These are phyloP conservation scores for Pontederia crassipes DNA, from an alignment of 176 grass and related monocot species.

Conservation along the genomic window DNA sequence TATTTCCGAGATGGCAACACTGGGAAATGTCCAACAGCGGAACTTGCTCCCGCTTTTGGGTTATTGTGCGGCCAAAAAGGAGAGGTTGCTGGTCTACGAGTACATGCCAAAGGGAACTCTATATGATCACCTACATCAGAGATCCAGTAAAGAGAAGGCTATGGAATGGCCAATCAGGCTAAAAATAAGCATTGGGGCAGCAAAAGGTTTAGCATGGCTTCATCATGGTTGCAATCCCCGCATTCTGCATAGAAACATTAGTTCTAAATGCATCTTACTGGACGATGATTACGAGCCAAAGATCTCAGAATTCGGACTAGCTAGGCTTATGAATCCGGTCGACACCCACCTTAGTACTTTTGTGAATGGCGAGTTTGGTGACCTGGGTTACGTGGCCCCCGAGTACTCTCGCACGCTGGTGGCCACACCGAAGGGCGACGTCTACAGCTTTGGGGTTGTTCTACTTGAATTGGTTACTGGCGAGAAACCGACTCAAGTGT, in stretches of 20 bases:
- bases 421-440: conserved; percentile 78
- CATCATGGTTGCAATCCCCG: conserved; percentile 89
- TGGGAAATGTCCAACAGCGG: conserved; percentile 52
- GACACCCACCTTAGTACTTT: conserved; percentile 94
- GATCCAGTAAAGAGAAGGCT: conserved; percentile 17
- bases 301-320: conserved; percentile 93
- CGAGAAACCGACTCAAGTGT: conserved; percentile 54
- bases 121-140: conserved; percentile 48
- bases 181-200: conserved; percentile 74
- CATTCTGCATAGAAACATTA: conserved; percentile 88
- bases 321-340: conserved; percentile 92
- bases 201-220: conserved; percentile 78
- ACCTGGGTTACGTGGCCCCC: conserved; percentile 84
- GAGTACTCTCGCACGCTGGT: conserved; percentile 79
- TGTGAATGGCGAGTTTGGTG: conserved; percentile 83
- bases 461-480: conserved; percentile 79
- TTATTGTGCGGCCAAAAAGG: conserved; percentile 80
- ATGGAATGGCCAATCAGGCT: conserved; percentile 69
- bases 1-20: conserved; percentile 71
- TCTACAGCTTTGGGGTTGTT: conserved; percentile 85
- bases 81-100: conserved; percentile 84
- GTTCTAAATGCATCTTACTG: conserved; percentile 86
- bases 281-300: conserved; percentile 77
- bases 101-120: conserved; percentile 63
- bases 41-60: conserved; percentile 89